Base-by-base conservation (phyloP, 495 filamentous ascomycete genomes). In the Lophiostoma macrostomum region DNA sequence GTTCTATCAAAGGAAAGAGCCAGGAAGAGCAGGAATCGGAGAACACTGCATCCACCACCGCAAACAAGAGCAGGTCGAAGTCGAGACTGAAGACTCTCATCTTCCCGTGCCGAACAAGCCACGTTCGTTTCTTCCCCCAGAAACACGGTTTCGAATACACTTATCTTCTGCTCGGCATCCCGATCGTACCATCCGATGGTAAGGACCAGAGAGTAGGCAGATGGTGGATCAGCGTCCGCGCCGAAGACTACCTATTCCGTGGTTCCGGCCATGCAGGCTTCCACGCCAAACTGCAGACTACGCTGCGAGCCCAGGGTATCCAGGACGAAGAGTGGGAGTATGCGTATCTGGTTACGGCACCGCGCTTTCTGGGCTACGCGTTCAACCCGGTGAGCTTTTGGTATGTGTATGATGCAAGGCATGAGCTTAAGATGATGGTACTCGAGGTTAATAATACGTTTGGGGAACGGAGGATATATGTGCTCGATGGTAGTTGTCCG, bases 341-440 rank as follows among this genome's bases (percentile, higher is more conserved):
- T 64, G 83, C 81, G 7, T 91, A 89, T 65, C 67, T 90, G 31
- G 69, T 86, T 24, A 84, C 84, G 12, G 82, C 85, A 5, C 80
- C 87, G 11, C 73, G 75, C 22, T 85, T 88, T 52, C 66, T 87
- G 4, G 82, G 83, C 13, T 87, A 86, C 63, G 79, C 79, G 13
- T 87, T 87, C 67, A 89, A 87, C 58, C 86, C 85, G 0, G 83
- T 88, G 12, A 88, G 82, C 7, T 87, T 89, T 67, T 91, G 87
- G 82, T 89, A 90, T 55, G 73, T 91, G 6, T 91, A 91, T 62
- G 76, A 76, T 18, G 54, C 69, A 5, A 60, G 77, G 3, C 73
- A 76, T 42, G 68, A 75, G n/a, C 73, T 91, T 24, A 74, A 76
- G 34, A 80, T 80, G 22, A 77, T 89, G 66, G 77, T 91, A 29